Conservation (phyloP, 169 alveolate species). For the Plasmodium coatneyi region DNA sequence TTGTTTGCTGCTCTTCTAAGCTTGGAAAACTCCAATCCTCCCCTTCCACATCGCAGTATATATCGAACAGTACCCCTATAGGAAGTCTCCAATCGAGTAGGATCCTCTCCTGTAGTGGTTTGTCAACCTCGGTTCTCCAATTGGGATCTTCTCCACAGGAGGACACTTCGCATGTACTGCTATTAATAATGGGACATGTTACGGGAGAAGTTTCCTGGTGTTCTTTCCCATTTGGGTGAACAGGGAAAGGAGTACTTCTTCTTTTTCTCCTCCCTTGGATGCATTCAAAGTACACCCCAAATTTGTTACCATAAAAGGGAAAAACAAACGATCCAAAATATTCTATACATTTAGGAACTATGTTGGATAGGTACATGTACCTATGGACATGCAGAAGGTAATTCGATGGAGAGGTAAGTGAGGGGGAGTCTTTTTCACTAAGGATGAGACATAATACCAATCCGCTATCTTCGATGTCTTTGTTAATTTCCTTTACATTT, state of each 20-base stretch:
- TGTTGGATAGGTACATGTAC: constrained; percentile 63
- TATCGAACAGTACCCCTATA: constrained; percentile 63
- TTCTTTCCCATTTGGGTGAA: neutral
- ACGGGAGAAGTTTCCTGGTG: neutral
- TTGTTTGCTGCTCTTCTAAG: neutral
- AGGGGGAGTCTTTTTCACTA: constrained; percentile 36
- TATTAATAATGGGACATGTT: neutral
- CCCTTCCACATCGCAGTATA: constrained; percentile 44
- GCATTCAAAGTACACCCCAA: constrained; percentile 63
- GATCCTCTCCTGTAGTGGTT: constrained; percentile 1
- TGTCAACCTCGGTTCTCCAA: neutral
- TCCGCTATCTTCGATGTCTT: constrained; percentile 35
- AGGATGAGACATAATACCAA: constrained; percentile 45
- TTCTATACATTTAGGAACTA: constrained; percentile 65
- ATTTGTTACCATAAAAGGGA: constrained; percentile 57
- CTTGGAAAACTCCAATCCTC: neutral
- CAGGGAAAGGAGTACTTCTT: neutral
- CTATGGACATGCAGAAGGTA: constrained; percentile 56
- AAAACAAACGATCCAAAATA: constrained; percentile 58
- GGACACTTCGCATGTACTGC: neutral
- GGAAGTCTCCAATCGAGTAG: constrained; percentile 72
- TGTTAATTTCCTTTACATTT: constrained; percentile 29
- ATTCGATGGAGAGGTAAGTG: constrained; percentile 40
- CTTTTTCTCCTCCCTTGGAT: neutral
- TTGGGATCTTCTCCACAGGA: neutral